These are phyloP conservation scores for Biscutella laevigata DNA, from an alignment of 441 rosid genomes.

Conservation along the genomic window DNA sequence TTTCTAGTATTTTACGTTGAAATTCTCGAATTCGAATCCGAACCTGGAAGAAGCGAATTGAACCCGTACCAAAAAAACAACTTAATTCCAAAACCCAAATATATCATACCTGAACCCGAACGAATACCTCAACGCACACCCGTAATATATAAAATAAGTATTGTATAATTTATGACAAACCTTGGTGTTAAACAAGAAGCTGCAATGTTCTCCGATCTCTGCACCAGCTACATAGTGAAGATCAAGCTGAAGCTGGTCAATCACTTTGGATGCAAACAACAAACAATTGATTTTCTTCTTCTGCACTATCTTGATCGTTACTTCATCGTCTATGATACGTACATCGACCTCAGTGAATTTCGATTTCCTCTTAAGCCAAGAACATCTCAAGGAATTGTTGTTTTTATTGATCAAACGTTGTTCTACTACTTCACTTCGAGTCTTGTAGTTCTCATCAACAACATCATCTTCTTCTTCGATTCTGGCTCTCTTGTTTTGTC, in stretches of 20 bases:
- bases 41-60: too few relatives aligned
- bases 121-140: too few relatives aligned
- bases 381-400: constrained; percentile 40
- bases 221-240: constrained; percentile 78
- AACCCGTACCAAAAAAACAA: too few relatives aligned
- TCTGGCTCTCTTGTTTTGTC: constrained; percentile 39
- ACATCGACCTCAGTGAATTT: constrained; percentile 71
- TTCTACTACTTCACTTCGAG: constrained; percentile 28
- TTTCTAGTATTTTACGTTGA: too few relatives aligned
- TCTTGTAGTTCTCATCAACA: constrained; percentile 30
- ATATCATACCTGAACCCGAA: too few relatives aligned
- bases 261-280: constrained; percentile 52
- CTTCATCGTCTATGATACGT: constrained; percentile 64
- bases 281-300: constrained; percentile 64
- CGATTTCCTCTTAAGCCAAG: constrained; percentile 72
- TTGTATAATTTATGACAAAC: too few relatives aligned
- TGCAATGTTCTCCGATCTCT: constrained; percentile 59
- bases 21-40: too few relatives aligned
- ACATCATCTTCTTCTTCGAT: constrained; percentile 29
- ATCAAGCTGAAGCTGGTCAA: constrained; percentile 68
- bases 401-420: constrained; percentile 31
- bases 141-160: too few relatives aligned
- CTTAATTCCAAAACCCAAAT: too few relatives aligned
- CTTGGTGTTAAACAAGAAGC: constrained; percentile 69
- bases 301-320: constrained; percentile 66